phyloP scores from a whole-genome alignment of 2,329 filamentous ascomycete species.

The Epichloe hybrida region DNA sequence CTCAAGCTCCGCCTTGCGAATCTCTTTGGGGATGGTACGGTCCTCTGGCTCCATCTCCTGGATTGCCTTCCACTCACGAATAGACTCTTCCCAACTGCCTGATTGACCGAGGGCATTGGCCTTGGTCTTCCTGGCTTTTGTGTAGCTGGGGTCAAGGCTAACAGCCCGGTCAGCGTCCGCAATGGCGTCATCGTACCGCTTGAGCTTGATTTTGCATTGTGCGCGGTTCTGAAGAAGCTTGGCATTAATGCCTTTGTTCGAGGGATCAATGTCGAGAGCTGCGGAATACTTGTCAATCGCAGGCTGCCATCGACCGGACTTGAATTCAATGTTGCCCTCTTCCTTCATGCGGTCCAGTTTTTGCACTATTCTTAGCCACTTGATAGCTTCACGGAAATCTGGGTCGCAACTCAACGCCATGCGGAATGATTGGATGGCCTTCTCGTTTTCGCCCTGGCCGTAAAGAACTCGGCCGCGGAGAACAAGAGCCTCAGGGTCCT shows the following conservation, averaged over 20 bases:
- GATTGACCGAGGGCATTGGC: slow-evolving; percentile 78
- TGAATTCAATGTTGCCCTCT: slow-evolving; percentile 84
- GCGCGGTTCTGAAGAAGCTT: slow-evolving; percentile 93
- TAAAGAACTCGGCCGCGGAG: slow-evolving; percentile 81
- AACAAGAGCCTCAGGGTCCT: slow-evolving; percentile 87
- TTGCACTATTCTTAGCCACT: slow-evolving; percentile 78
- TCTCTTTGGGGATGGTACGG: slow-evolving; percentile 65
- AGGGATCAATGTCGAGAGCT: slow-evolving; percentile 72
- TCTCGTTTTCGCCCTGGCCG: slow-evolving; percentile 84
- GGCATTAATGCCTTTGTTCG: slow-evolving; percentile 84
- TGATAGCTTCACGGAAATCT: slow-evolving; percentile 78
- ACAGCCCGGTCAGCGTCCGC: slow-evolving; percentile 77
- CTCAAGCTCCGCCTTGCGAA: slow-evolving; percentile 83
- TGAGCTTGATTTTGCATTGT: slow-evolving; percentile 68
- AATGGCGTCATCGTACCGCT: slow-evolving; percentile 71
- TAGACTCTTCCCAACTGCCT: slow-evolving; percentile 83
- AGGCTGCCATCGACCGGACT: slow-evolving; percentile 62
- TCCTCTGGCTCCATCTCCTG: slow-evolving; percentile 75
- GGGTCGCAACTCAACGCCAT: slow-evolving; percentile 84
- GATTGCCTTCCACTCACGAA: slow-evolving; percentile 78
- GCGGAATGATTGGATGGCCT: slow-evolving; percentile 83
- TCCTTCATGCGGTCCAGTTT: slow-evolving; percentile 89
- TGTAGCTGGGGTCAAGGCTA: slow-evolving; percentile 68
- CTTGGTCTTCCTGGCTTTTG: slow-evolving; percentile 85
- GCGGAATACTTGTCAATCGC: slow-evolving; percentile 76